Base-by-base conservation (phyloP, 768 basidiomycete genomes). In the Cyathus striatus region DNA sequence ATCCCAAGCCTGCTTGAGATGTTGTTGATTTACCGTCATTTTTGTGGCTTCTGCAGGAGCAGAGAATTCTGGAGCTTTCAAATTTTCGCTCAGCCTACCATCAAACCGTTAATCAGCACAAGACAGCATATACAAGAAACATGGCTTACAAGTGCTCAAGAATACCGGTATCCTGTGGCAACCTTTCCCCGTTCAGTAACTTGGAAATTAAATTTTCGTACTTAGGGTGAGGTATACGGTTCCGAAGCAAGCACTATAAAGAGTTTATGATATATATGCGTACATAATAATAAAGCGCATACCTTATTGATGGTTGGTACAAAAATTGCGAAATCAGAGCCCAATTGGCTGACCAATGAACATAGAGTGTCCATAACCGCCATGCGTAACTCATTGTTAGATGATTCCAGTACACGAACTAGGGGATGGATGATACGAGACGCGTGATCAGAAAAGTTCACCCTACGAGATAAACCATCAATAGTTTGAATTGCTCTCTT, bases 301-400 rank as follows among this genome's bases (percentile, higher is more conserved):
- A 89, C 94, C 76, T 98, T 97, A 62, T 91, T 91, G 50, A 99
- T 89, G 51, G 94, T 94, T 1, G 96, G 93, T 25, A 98, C 89
- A 54, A 98, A 99, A 34, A 99, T 91, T 3, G 96, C 93, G 52
- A 94, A 99, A 59, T 98, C 95, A 0, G 94, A 84, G 1, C 94
- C 94, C 41, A 99, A 79, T 55, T 99, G 96, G 26, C 91, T 74
- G 27, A 97, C 83, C 30, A 98, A 71, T 1, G 93, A 88, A 59
- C 91, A 96, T 2, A 99, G 67, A 0, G 93, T 90, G 47, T 97
- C 93, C 82, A 98, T 86, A 6, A 94, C 89, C 1, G 87, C 80
- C 62, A 78, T 77, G 17, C 90, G 75, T 37, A 98, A 68, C 45
- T 97, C 94, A 46, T 86, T 86, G 50, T 75, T 83, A 1, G 76